Evolutionary conservation across 768 basidiomycete genomes (phyloP).

Genomic region (Boletus edulis): DNA sequence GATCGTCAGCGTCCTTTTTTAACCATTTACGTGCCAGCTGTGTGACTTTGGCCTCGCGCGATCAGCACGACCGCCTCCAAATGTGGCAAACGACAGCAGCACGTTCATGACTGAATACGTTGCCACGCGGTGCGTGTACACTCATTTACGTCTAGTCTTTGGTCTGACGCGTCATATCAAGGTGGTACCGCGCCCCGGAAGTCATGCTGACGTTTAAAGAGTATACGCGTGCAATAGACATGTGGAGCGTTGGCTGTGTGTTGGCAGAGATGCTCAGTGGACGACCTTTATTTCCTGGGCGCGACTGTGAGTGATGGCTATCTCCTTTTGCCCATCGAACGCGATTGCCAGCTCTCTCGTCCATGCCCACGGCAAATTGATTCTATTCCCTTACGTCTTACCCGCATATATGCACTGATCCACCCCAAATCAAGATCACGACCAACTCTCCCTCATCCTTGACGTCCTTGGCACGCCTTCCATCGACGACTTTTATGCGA

Average conservation of each 20-base stretch:
- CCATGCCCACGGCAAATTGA: too few species aligned
- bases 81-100: slow-evolving; percentile 70
- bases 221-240: slow-evolving; percentile 85
- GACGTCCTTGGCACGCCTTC: slow-evolving; percentile 91
- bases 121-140: slow-evolving; percentile 67
- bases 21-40: slow-evolving; percentile 40
- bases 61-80: slow-evolving; percentile 70
- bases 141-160: neutral
- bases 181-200: slow-evolving; percentile 98
- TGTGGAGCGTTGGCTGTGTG: slow-evolving; percentile 87
- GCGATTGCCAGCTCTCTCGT: too few species aligned
- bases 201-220: slow-evolving; percentile 98
- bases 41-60: slow-evolving; percentile 90
- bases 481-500: slow-evolving; percentile 94
- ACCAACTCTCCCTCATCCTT: slow-evolving; percentile 89
- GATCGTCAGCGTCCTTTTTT: neutral
- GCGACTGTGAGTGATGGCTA: slow-evolving; percentile 59
- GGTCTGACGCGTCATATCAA: slow-evolving; percentile 21
- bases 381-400: neutral
- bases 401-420: neutral
- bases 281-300: slow-evolving; percentile 93
- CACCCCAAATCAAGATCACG: slow-evolving; percentile 55
- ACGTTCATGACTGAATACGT: slow-evolving; percentile 94
- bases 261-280: slow-evolving; percentile 91
- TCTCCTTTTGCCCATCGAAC: too few species aligned